A percentile compares a stretch with the other conserved stretches of the same genome.
Conservation (phyloP, 306 rosid species). For the Cucurbita argyrosperma region DNA sequence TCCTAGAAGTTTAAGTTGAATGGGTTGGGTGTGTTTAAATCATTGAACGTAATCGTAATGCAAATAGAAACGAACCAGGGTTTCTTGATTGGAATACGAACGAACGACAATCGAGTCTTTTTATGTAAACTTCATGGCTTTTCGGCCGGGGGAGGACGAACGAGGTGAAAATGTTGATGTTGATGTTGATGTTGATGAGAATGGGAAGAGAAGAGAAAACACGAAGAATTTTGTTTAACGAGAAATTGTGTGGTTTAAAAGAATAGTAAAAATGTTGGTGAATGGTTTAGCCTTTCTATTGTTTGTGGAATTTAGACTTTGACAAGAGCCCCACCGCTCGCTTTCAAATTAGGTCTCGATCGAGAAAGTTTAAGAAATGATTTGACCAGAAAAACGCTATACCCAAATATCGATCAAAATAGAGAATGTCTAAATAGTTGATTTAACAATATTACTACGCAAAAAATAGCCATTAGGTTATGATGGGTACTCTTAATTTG, state of each 20-base stretch:
- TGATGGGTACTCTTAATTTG: too few relatives aligned
- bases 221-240: not conserved
- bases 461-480: too few relatives aligned
- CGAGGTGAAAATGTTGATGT: not conserved
- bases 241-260: not conserved
- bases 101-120: not conserved
- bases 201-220: not conserved
- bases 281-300: not conserved
- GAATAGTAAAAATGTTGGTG: conserved; percentile 1
- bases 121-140: not conserved
- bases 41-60: not conserved
- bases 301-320: not conserved
- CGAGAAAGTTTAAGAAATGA: not conserved
- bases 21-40: not conserved
- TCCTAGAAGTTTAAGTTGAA: too few relatives aligned
- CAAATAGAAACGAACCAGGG: not conserved
- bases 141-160: too few relatives aligned
- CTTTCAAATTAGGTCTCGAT: not conserved
- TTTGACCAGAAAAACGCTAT: not conserved
- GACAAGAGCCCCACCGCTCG: not conserved
- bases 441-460: not conserved
- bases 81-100: not conserved
- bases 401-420: not conserved
- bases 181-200: not conserved
- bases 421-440: not conserved